Evolutionary conservation across 2,329 filamentous ascomycete genomes (phyloP).

Genomic region (Aspergillus ustus): DNA sequence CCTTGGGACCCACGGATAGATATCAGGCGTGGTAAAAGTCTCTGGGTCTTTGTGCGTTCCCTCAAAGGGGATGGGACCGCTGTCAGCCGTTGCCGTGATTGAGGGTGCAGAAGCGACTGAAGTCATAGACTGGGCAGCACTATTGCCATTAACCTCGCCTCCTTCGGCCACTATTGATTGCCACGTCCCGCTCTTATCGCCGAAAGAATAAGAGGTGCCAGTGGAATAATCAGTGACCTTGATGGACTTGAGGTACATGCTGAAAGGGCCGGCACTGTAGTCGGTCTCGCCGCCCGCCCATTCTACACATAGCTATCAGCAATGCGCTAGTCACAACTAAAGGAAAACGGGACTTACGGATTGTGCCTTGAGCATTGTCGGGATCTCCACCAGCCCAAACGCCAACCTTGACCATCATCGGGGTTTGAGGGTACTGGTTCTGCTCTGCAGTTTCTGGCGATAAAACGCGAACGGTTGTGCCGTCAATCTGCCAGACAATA

Average conservation of each 20-base stretch:
- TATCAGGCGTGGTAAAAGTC: slow-evolving; percentile 61
- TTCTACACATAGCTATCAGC: slow-evolving; percentile 41
- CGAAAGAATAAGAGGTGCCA: slow-evolving; percentile 81
- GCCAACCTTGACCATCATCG: slow-evolving; percentile 92
- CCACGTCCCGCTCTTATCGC: slow-evolving; percentile 78
- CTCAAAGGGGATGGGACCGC: slow-evolving; percentile 68
- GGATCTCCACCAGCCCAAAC: slow-evolving; percentile 91
- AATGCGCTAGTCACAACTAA: slow-evolving; percentile 12
- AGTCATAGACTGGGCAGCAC: slow-evolving; percentile 47
- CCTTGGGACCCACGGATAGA: slow-evolving; percentile 70
- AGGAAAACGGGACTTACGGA: slow-evolving; percentile 52
- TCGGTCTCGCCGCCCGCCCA: slow-evolving; percentile 89
- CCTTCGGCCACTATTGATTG: slow-evolving; percentile 79
- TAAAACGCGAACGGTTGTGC: slow-evolving; percentile 75
- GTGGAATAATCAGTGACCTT: slow-evolving; percentile 90
- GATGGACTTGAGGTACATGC: slow-evolving; percentile 79
- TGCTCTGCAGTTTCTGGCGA: slow-evolving; percentile 69
- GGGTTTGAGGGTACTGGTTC: slow-evolving; percentile 86
- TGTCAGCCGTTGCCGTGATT: slow-evolving; percentile 65
- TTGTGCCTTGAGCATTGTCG: slow-evolving; percentile 77
- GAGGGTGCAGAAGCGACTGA: slow-evolving; percentile 59
- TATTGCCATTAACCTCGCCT: slow-evolving; percentile 72
- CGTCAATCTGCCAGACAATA: slow-evolving; percentile 86
- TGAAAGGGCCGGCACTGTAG: slow-evolving; percentile 81
- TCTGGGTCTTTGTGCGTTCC: slow-evolving; percentile 53